Conservation (phyloP, 192 early-diverging fungal genomes). For the Funneliformis mosseae region DNA sequence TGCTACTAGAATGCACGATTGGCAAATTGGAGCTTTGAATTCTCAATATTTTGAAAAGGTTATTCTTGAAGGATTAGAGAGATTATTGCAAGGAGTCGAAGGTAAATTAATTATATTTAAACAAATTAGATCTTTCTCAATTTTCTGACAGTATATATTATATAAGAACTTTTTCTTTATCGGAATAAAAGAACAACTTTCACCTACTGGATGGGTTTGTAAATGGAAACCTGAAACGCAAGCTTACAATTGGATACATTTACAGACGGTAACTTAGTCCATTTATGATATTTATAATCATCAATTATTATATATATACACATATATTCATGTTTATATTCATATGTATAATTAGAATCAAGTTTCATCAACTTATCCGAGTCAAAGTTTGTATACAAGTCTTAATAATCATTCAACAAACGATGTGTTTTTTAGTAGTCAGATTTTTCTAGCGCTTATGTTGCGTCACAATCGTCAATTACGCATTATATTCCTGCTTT, state of each 20-base stretch:
- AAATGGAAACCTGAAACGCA: constrained; percentile 22
- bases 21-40: constrained; percentile 18
- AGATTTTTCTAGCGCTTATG: background rate
- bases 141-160: background rate
- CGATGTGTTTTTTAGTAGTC: background rate
- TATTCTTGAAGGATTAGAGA: constrained; percentile 13
- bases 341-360: constrained; percentile 1
- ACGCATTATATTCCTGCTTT: background rate
- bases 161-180: background rate
- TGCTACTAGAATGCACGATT: constrained; percentile 23
- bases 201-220: constrained; percentile 4
- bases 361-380: constrained; percentile 7
- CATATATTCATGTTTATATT: background rate
- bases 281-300: background rate
- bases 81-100: background rate
- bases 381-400: background rate
- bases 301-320: background rate
- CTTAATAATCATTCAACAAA: background rate
- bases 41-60: constrained; percentile 19
- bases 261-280: constrained; percentile 1
- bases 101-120: background rate
- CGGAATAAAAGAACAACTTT: constrained; percentile 5
- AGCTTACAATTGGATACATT: background rate
- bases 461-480: background rate
- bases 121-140: background rate